A percentile compares a stretch with the other conserved stretches of the same genome.
phyloP scores from a whole-genome alignment of 495 filamentous ascomycete genomes.

The Penicillium maclennaniae region DNA sequence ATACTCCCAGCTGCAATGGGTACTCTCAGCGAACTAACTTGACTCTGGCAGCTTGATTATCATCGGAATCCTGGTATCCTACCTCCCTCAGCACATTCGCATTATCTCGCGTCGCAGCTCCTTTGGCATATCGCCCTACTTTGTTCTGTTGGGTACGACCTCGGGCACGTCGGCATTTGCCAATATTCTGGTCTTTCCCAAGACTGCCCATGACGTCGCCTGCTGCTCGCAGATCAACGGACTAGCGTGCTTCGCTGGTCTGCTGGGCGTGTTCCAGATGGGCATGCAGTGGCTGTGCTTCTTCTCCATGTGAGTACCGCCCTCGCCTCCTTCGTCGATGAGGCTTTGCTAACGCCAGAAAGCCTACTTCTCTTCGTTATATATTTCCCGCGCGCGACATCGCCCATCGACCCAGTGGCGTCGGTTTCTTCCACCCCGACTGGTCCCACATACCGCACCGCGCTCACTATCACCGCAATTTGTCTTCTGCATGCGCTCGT shows the following conservation, averaged over 20 bases:
- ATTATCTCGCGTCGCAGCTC: constrained; percentile 84
- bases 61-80: constrained; percentile 86
- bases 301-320: constrained; percentile 67
- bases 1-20: not conserved
- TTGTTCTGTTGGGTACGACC: constrained; percentile 85
- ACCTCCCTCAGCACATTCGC: constrained; percentile 89
- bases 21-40: constrained; percentile 1
- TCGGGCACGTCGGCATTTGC: constrained; percentile 82
- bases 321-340: not conserved
- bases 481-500: constrained; percentile 68
- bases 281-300: constrained; percentile 91
- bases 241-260: constrained; percentile 76
- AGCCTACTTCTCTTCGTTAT: constrained; percentile 84
- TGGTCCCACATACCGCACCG: constrained; percentile 66
- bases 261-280: constrained; percentile 85
- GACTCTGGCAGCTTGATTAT: constrained; percentile 63
- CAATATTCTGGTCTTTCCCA: constrained; percentile 81
- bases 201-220: constrained; percentile 69
- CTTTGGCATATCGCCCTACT: constrained; percentile 93
- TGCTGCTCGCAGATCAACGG: constrained; percentile 80
- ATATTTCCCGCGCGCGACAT: constrained; percentile 69
- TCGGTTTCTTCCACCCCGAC: constrained; percentile 24
- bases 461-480: constrained; percentile 62
- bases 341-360: constrained; percentile 1
- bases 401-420: constrained; percentile 32